phyloP scores from a whole-genome alignment of 768 basidiomycete species.

The Baorangia bicolor region DNA sequence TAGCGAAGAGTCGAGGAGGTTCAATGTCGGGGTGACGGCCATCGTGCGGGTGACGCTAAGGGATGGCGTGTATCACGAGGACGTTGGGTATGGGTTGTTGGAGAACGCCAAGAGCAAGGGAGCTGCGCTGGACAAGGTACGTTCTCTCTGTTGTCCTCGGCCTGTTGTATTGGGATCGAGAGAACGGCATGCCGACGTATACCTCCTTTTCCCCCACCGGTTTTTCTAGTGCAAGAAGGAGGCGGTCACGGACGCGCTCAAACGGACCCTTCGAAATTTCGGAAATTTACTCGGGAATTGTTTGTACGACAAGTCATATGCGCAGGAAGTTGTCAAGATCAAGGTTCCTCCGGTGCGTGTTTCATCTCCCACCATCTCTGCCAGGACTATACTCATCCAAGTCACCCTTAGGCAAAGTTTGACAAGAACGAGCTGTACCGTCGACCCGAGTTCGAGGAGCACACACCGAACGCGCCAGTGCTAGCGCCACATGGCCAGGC shows the following conservation, averaged over 20 bases:
- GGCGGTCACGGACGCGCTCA: constrained; percentile 92
- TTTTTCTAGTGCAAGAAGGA: constrained; percentile 89
- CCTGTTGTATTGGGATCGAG: background rate
- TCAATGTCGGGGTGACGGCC: constrained; percentile 76
- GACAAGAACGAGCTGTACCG: constrained; percentile 67
- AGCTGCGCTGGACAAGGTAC: constrained; percentile 86
- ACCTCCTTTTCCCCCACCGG: background rate
- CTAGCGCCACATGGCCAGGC: background rate
- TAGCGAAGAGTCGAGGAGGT: constrained; percentile 63
- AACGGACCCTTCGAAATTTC: constrained; percentile 87
- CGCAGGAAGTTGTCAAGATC: constrained; percentile 82
- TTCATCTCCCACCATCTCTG: background rate
- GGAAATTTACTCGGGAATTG: constrained; percentile 96
- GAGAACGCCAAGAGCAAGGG: constrained; percentile 89
- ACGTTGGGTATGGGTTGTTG: constrained; percentile 85
- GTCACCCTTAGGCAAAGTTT: constrained; percentile 46
- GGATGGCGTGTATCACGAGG: constrained; percentile 90
- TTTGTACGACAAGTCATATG: constrained; percentile 92
- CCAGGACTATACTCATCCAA: background rate
- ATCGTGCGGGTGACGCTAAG: constrained; percentile 83
- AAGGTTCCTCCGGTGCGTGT: constrained; percentile 74
- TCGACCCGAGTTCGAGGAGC: constrained; percentile 65
- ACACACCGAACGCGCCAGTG: constrained; percentile 28
- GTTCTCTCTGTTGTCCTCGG: constrained; percentile 16
- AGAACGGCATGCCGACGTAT: constrained; percentile 3